phyloP scores from a whole-genome alignment of 1,284 basidiomycete genomes.

The Puccinia horiana region DNA sequence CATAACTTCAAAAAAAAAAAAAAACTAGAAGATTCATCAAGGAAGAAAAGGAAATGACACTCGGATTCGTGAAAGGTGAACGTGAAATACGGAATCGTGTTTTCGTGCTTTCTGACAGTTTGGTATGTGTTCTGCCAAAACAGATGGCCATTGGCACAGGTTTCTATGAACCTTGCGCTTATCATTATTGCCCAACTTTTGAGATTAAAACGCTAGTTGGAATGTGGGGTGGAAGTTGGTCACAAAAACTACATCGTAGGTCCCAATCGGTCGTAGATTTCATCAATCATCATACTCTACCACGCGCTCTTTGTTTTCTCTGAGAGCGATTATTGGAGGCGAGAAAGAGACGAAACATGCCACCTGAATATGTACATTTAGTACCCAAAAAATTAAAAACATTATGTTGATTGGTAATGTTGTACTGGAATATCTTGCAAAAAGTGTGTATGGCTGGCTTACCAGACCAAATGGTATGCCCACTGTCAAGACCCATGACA shows the following conservation, averaged over 20 bases:
- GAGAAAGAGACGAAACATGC: slow-evolving; percentile 21
- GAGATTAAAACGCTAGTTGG: too few species aligned
- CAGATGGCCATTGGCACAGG: too few species aligned
- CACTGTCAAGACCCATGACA: slow-evolving; percentile 14
- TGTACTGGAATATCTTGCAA: neutral
- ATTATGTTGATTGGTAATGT: neutral
- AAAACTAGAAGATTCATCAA: neutral
- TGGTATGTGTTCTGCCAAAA: too few species aligned
- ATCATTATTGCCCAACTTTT: too few species aligned
- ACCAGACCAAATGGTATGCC: slow-evolving; percentile 20
- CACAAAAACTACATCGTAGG: neutral
- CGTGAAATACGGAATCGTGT: too few species aligned
- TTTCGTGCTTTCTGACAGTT: too few species aligned
- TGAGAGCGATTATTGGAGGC: neutral
- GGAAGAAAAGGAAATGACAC: neutral
- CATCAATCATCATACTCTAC: slow-evolving; percentile 13
- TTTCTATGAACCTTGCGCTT: too few species aligned
- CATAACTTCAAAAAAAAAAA: neutral
- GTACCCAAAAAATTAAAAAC: neutral
- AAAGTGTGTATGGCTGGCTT: neutral
- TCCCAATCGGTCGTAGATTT: neutral
- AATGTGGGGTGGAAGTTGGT: too few species aligned
- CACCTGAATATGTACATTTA: neutral
- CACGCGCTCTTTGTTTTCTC: slow-evolving; percentile 22
- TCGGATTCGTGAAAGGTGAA: too few species aligned